A percentile compares a stretch with the other conserved stretches of the same genome.
Conservation (phyloP, 305 asterid species). For the Fraxinus angustifolia region DNA sequence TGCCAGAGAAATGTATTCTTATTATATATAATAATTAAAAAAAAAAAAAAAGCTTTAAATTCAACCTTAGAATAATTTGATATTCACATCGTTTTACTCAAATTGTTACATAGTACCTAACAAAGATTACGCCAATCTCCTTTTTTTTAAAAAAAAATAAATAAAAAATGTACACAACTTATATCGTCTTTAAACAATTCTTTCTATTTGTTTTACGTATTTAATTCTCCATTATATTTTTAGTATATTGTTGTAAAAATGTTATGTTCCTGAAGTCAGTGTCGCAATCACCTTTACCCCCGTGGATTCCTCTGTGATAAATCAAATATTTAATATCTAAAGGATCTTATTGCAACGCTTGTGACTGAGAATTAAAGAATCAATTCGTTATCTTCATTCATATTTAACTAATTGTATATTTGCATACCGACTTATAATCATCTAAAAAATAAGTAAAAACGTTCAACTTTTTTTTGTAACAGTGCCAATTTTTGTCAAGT, state of each 20-base stretch:
- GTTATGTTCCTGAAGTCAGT: not conserved
- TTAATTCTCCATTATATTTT: too few species aligned
- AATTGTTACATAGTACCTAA: too few species aligned
- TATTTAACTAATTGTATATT: not conserved
- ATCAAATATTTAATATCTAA: slow-evolving; percentile 15
- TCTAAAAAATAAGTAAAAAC: not conserved
- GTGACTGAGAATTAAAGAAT: slow-evolving; percentile 23
- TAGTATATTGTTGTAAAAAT: not conserved
- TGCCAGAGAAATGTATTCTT: too few species aligned
- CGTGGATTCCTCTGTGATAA: slow-evolving; percentile 18
- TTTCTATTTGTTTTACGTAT: too few species aligned
- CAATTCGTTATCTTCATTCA: slow-evolving; percentile 23
- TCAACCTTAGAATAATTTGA: too few species aligned
- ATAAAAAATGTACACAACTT: too few species aligned
- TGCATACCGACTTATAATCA: slow-evolving; percentile 8
- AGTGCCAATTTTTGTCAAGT: not conserved
- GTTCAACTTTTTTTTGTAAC: not conserved
- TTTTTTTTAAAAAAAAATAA: too few species aligned
- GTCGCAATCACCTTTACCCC: not conserved
- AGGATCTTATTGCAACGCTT: slow-evolving; percentile 26
- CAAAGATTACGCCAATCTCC: too few species aligned
- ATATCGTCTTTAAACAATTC: too few species aligned
- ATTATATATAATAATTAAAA: too few species aligned
- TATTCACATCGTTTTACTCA: too few species aligned
- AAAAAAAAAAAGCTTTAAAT: too few species aligned